phyloP scores from a whole-genome alignment of 805 yeast genomes.

The Wickerhamiella alocasiicola region DNA sequence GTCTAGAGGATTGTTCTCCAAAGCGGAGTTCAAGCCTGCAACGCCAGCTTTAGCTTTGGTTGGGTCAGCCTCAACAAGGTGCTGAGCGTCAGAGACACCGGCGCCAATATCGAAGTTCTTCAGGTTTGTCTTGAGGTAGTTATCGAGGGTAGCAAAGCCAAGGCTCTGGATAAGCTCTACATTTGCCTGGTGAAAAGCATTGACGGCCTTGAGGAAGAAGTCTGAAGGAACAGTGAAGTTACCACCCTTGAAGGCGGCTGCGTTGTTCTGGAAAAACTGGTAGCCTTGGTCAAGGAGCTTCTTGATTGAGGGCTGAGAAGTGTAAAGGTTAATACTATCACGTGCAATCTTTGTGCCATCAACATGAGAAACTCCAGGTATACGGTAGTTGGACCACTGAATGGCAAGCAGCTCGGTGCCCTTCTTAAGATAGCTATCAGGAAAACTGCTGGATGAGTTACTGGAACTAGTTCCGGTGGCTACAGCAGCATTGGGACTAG shows the following conservation, averaged over 20 bases:
- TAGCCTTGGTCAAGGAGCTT: neutral
- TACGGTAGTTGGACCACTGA: constrained; percentile 6
- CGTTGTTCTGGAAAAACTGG: neutral
- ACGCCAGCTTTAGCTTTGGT: neutral
- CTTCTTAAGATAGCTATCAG: constrained; percentile 1
- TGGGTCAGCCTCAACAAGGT: constrained; percentile 6
- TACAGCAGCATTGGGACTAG: neutral
- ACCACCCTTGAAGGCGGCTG: neutral
- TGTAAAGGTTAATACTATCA: neutral
- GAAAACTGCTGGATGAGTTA: neutral
- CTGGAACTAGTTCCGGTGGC: neutral
- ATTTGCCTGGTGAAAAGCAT: constrained; percentile 1
- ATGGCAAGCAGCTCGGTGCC: constrained; percentile 7
- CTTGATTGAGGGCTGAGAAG: constrained; percentile 1
- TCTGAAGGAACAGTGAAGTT: neutral
- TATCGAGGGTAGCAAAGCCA: constrained; percentile 2
- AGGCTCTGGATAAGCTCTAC: neutral
- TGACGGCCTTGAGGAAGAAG: constrained; percentile 3
- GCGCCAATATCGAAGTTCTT: constrained; percentile 6
- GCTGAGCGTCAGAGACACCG: constrained; percentile 2
- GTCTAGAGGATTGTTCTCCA: constrained; percentile 1
- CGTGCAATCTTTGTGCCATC: constrained; percentile 8
- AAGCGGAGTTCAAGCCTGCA: neutral
- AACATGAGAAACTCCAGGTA: constrained; percentile 3
- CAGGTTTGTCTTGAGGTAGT: constrained; percentile 1